A percentile compares a stretch with the other conserved stretches of the same genome.
These are phyloP conservation scores for Saturnispora halmiae DNA, from an alignment of 805 yeast species.

Conservation along the genomic window DNA sequence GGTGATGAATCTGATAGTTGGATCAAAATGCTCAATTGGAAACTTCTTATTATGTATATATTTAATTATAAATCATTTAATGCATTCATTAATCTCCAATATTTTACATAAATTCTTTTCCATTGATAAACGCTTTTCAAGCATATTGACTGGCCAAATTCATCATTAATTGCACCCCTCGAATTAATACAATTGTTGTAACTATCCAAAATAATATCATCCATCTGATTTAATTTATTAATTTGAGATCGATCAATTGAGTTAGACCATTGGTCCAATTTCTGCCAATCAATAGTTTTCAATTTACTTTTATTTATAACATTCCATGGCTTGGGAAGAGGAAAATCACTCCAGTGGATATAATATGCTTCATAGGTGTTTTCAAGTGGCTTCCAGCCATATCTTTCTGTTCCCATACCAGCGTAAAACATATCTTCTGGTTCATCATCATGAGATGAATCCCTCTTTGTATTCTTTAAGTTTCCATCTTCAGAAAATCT, in stretches of 20 bases:
- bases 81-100: slow-evolving; percentile 6
- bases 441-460: slow-evolving; percentile 3
- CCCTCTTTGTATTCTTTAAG: not conserved
- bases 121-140: slow-evolving; percentile 13
- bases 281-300: not conserved
- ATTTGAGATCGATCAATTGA: slow-evolving; percentile 6
- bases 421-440: slow-evolving; percentile 4
- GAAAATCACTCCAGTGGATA: slow-evolving; percentile 58
- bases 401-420: slow-evolving; percentile 15
- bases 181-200: slow-evolving; percentile 8
- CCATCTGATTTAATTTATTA: slow-evolving; percentile 3
- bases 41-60: too few relatives aligned
- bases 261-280: slow-evolving; percentile 1
- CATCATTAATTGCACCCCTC: slow-evolving; percentile 16
- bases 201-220: slow-evolving; percentile 12
- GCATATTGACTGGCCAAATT: slow-evolving; percentile 20
- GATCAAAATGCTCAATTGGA: too few relatives aligned
- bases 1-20: too few relatives aligned
- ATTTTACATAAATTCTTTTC: slow-evolving; percentile 14
- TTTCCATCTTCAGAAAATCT: slow-evolving; percentile 10
- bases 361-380: slow-evolving; percentile 30
- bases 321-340: slow-evolving; percentile 60
- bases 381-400: slow-evolving; percentile 30
- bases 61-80: too few relatives aligned
- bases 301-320: slow-evolving; percentile 9